These are phyloP conservation scores for Aschersonia sp. DNA, from an alignment of 2,329 filamentous ascomycete genomes.

Conservation along the genomic window DNA sequence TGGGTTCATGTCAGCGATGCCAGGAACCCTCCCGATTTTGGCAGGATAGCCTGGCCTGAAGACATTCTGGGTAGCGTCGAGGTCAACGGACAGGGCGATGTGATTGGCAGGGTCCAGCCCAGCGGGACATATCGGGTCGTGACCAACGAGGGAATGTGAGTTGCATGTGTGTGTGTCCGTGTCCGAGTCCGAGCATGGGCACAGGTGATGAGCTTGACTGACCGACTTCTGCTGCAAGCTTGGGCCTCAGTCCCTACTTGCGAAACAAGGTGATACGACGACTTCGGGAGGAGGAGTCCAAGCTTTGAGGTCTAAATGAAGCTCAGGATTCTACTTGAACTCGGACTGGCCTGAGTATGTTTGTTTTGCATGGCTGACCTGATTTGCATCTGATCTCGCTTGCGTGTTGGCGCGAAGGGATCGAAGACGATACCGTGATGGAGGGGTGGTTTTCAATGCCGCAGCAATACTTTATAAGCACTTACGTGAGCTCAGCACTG, in stretches of 20 bases:
- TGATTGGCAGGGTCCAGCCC: constrained; percentile 42
- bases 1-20: constrained; percentile 52
- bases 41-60: constrained; percentile 54
- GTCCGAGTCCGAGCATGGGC: neutral
- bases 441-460: too few species aligned
- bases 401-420: too few species aligned
- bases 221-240: neutral
- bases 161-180: constrained; percentile 24
- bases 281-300: constrained; percentile 30
- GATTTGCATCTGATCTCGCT: too few species aligned
- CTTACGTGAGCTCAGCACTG: too few species aligned
- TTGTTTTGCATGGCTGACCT: too few species aligned
- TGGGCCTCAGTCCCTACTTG: constrained; percentile 16
- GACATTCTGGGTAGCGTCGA: constrained; percentile 57
- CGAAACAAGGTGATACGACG: constrained; percentile 37
- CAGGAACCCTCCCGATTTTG: constrained; percentile 51
- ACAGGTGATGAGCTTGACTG: neutral
- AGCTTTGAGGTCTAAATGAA: neutral
- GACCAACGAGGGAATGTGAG: constrained; percentile 55
- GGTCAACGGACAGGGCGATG: constrained; percentile 41
- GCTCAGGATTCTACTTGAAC: too few species aligned
- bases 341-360: too few species aligned
- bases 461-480: too few species aligned
- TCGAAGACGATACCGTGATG: too few species aligned
- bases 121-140: constrained; percentile 51